Evolutionary conservation across 106 monocot species (phyloP).

Genomic region (Ottelia alismoides): DNA sequence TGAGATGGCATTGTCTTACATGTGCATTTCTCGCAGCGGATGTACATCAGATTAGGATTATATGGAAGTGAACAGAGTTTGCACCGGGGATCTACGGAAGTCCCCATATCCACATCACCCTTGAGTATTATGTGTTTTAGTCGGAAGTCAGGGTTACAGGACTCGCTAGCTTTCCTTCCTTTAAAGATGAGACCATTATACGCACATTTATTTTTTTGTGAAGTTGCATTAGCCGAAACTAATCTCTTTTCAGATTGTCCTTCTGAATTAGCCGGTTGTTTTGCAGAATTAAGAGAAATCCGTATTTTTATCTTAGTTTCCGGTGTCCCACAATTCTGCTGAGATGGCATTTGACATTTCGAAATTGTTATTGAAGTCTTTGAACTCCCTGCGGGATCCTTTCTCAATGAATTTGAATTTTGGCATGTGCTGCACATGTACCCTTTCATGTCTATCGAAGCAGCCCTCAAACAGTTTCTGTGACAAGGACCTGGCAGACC

Average conservation of each 20-base stretch:
- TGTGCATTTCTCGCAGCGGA: slow-evolving; percentile 61
- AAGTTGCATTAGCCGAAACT: background rate
- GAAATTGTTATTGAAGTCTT: background rate
- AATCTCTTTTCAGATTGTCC: background rate
- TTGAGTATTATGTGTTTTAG: slow-evolving; percentile 40
- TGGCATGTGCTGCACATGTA: slow-evolving; percentile 49
- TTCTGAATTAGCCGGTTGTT: background rate
- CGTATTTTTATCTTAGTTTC: background rate
- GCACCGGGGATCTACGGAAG: slow-evolving; percentile 28
- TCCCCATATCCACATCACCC: slow-evolving; percentile 17
- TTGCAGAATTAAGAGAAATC: background rate
- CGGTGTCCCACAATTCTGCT: too few species aligned
- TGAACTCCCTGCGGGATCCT: background rate
- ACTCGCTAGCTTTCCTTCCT: slow-evolving; percentile 24
- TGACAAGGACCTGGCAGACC: slow-evolving; percentile 55
- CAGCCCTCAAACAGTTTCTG: slow-evolving; percentile 34
- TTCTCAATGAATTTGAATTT: background rate
- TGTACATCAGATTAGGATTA: slow-evolving; percentile 49
- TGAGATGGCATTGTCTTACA: slow-evolving; percentile 30
- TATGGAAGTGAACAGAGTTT: slow-evolving; percentile 49
- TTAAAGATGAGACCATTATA: slow-evolving; percentile 67
- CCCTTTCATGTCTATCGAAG: slow-evolving; percentile 7
- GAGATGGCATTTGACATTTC: background rate
- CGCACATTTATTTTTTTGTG: slow-evolving; percentile 2
- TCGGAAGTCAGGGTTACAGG: slow-evolving; percentile 40